phyloP scores from a whole-genome alignment of 2,329 filamentous ascomycete species.

The Albophoma yamanashiensis region DNA sequence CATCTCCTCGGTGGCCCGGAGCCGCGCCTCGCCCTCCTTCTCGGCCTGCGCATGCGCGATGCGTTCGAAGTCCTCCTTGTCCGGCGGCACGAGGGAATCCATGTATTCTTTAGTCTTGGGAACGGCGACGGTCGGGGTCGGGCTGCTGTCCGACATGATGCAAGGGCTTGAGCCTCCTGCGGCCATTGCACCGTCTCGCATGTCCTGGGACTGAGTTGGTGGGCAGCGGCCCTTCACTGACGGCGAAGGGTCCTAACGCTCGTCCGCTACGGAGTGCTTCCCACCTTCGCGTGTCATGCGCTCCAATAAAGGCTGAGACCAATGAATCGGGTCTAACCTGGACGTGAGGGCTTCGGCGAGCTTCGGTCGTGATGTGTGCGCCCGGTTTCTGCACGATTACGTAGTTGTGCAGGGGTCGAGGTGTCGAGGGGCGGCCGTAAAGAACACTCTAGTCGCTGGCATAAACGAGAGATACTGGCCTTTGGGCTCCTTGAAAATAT shows the following conservation, averaged over 20 bases:
- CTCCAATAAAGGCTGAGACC: background rate
- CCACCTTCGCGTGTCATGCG: background rate
- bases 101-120: constrained; percentile 32
- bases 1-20: constrained; percentile 25
- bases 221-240: background rate
- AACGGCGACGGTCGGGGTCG: constrained; percentile 3
- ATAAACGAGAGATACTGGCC: background rate
- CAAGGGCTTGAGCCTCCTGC: background rate
- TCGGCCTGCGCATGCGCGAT: constrained; percentile 38
- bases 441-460: background rate
- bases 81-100: constrained; percentile 37
- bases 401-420: background rate
- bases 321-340: background rate
- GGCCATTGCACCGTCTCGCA: background rate
- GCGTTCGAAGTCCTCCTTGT: constrained; percentile 32
- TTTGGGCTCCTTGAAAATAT: background rate
- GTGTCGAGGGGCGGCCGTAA: background rate
- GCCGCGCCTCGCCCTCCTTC: constrained; percentile 32
- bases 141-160: constrained; percentile 3
- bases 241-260: background rate
- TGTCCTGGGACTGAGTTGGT: background rate
- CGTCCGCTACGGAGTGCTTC: background rate
- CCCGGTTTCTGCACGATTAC: background rate
- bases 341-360: background rate
- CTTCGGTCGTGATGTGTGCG: background rate